These are phyloP conservation scores for Calamus simplicifolius DNA, from an alignment of 176 grass and related monocot genomes.

Conservation along the genomic window DNA sequence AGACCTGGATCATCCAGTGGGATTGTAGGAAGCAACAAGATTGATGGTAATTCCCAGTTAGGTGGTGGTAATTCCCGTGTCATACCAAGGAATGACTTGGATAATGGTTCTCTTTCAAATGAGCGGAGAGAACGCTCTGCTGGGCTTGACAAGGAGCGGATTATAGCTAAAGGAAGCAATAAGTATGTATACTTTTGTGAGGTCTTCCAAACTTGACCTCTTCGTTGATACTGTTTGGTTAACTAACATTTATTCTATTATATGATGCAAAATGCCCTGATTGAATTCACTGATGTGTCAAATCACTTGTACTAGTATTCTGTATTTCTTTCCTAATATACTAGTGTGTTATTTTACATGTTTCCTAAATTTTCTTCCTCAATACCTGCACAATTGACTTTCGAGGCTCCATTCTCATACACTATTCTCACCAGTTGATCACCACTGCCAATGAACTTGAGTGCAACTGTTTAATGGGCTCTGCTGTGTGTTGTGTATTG, in stretches of 20 bases:
- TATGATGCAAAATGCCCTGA: background rate
- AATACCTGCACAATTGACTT: too few species aligned
- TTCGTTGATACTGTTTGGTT: constrained; percentile 1
- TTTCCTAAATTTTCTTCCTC: too few species aligned
- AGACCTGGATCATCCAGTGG: constrained; percentile 50
- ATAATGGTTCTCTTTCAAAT: constrained; percentile 40
- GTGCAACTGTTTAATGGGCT: too few species aligned
- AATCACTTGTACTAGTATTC: too few species aligned
- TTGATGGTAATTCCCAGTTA: constrained; percentile 47
- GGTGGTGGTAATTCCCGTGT: constrained; percentile 32
- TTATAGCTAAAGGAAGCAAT: constrained; percentile 51
- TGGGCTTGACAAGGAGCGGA: constrained; percentile 57
- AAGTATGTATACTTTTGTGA: constrained; percentile 43
- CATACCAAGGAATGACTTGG: constrained; percentile 31
- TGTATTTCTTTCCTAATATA: too few species aligned
- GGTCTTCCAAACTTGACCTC: constrained; percentile 2
- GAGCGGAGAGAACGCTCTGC: constrained; percentile 60
- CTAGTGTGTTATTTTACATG: too few species aligned
- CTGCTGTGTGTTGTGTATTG: too few species aligned
- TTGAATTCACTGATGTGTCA: too few species aligned
- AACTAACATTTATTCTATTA: background rate
- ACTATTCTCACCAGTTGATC: too few species aligned
- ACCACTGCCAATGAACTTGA: too few species aligned
- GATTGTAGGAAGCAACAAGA: constrained; percentile 45
- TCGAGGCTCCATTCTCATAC: too few species aligned